These are phyloP conservation scores for Aspergillus caelatus DNA, from an alignment of 2,329 filamentous ascomycete species.

Conservation along the genomic window DNA sequence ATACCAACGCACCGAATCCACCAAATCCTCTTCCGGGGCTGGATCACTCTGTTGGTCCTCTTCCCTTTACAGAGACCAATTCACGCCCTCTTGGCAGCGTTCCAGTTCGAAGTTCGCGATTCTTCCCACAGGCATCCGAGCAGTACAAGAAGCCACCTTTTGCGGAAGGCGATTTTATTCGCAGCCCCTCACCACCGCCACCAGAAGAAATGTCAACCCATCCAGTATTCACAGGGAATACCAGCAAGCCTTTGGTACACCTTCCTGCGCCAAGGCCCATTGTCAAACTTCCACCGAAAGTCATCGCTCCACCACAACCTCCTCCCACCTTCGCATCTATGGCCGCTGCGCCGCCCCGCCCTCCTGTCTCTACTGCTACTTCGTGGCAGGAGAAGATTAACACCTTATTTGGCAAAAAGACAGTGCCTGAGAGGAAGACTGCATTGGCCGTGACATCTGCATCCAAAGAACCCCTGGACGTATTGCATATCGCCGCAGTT, in stretches of 20 bases:
- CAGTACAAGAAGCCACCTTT: constrained; percentile 34
- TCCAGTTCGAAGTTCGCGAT: constrained; percentile 49
- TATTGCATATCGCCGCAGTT: constrained; percentile 56
- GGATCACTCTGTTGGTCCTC: constrained; percentile 39
- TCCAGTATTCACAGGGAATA: constrained; percentile 57
- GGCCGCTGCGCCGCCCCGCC: constrained; percentile 42
- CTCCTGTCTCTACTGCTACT: constrained; percentile 50
- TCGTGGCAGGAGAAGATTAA: constrained; percentile 85
- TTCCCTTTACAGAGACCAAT: constrained; percentile 39
- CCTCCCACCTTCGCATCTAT: constrained; percentile 51
- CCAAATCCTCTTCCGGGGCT: constrained; percentile 38
- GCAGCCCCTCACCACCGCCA: constrained; percentile 56
- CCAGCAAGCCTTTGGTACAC: constrained; percentile 57
- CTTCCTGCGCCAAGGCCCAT: constrained; percentile 67
- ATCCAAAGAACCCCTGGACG: constrained; percentile 68
- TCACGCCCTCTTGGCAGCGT: constrained; percentile 37
- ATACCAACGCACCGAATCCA: constrained; percentile 27
- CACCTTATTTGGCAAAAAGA: constrained; percentile 69
- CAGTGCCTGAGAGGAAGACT: constrained; percentile 52
- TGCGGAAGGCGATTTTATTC: constrained; percentile 36
- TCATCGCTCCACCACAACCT: constrained; percentile 46
- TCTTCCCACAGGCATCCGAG: constrained; percentile 49
- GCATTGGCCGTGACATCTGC: constrained; percentile 66
- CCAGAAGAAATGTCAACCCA: constrained; percentile 60
- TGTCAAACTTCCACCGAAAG: constrained; percentile 75